Conservation (phyloP, 768 basidiomycete species). For the Clitopilus passeckerianus region DNA sequence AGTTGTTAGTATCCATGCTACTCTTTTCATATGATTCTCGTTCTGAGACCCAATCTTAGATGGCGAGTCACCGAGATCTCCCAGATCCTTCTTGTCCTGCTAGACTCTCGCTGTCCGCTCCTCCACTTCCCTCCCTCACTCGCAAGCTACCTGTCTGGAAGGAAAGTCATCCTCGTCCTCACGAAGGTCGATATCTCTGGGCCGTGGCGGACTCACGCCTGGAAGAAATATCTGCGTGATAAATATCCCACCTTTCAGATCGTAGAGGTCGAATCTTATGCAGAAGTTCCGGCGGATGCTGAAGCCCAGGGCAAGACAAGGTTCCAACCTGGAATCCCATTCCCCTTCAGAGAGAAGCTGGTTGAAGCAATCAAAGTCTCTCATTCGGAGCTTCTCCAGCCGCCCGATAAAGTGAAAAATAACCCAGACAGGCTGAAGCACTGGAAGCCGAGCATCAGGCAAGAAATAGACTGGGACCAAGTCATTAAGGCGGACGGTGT, state of each 20-base stretch:
- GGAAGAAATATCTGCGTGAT: constrained; percentile 56
- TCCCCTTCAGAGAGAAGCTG: constrained; percentile 56
- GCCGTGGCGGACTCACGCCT: constrained; percentile 52
- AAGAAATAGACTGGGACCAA: constrained; percentile 69
- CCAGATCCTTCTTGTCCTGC: constrained; percentile 79
- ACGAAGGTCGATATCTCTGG: constrained; percentile 90
- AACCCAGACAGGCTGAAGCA: constrained; percentile 43
- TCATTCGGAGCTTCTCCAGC: constrained; percentile 63
- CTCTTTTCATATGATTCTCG: constrained; percentile 4
- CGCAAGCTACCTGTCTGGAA: constrained; percentile 50
- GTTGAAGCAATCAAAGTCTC: constrained; percentile 60
- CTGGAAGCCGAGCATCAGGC: constrained; percentile 67
- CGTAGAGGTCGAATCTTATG: constrained; percentile 75
- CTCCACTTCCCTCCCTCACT: constrained; percentile 86
- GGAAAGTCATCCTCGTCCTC: constrained; percentile 65
- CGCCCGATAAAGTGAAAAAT: constrained; percentile 52
- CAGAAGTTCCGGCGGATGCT: constrained; percentile 36
- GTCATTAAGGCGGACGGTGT: constrained; percentile 42
- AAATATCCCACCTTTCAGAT: constrained; percentile 53
- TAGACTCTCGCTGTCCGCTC: constrained; percentile 87
- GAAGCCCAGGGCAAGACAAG: constrained; percentile 41
- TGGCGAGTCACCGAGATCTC: constrained; percentile 95
- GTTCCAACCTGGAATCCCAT: constrained; percentile 66
- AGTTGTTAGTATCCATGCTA: constrained; percentile 55
- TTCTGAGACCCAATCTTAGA: constrained; percentile 27